phyloP scores from a whole-genome alignment of 2,329 filamentous ascomycete genomes.

The Paradendryphiella salina region DNA sequence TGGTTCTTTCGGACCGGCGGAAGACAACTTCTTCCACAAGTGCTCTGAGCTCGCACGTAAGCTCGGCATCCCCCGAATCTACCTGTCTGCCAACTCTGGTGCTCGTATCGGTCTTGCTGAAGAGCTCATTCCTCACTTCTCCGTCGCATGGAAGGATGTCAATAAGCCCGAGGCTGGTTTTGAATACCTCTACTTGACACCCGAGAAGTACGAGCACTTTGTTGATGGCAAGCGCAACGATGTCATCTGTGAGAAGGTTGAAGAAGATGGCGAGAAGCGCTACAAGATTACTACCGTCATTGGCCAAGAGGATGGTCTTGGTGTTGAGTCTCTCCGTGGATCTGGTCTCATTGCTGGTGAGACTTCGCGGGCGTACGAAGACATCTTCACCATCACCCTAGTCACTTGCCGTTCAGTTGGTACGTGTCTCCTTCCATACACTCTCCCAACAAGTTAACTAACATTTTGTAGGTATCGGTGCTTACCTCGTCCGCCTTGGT shows the following conservation, averaged over 20 bases:
- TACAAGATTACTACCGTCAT: conserved; percentile 94
- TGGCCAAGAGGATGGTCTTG: conserved; percentile 91
- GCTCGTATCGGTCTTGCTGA: conserved; percentile 95
- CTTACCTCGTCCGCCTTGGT: conserved; percentile 95
- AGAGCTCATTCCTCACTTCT: conserved; percentile 96
- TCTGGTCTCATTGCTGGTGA: conserved; percentile 98
- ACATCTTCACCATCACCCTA: conserved; percentile 97
- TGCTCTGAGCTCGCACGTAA: conserved; percentile 95
- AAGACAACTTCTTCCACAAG: conserved; percentile 99
- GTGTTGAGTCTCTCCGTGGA: conserved; percentile 95
- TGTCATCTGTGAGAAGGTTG: conserved; percentile 85
- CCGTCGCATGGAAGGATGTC: conserved; percentile 91
- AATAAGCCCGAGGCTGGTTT: conserved; percentile 83
- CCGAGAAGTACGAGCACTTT: conserved; percentile 83
- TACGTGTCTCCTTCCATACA: conserved; percentile 42
- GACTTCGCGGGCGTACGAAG: conserved; percentile 94
- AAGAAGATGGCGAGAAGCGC: conserved; percentile 83
- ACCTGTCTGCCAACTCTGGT: conserved; percentile 98
- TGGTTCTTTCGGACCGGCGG: conserved; percentile 92
- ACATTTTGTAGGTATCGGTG: conserved; percentile 75
- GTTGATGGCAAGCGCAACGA: conserved; percentile 73
- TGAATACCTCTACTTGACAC: conserved; percentile 93
- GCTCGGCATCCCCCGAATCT: conserved; percentile 93
- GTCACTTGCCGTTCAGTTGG: conserved; percentile 98
- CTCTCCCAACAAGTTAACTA: conserved; percentile 40